These are phyloP conservation scores for Xylariales sp. DNA, from an alignment of 2,329 filamentous ascomycete species.

Conservation along the genomic window DNA sequence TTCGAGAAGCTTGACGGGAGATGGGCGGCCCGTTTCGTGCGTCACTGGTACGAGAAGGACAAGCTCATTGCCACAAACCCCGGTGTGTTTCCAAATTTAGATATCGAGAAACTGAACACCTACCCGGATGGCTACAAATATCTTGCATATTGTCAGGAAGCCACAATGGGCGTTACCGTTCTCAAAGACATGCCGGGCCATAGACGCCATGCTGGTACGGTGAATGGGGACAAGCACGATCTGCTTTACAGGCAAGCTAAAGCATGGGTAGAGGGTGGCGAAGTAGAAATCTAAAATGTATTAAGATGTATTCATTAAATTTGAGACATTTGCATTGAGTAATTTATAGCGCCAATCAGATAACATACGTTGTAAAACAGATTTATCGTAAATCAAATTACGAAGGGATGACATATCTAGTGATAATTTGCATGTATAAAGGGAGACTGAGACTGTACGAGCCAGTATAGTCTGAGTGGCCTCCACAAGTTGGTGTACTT, in stretches of 20 bases:
- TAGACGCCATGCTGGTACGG: neutral
- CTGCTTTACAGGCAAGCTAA: neutral
- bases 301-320: no score
- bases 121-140: constrained; percentile 27
- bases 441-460: no score
- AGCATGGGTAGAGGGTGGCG: neutral
- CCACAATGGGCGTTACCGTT: constrained; percentile 1
- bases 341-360: no score
- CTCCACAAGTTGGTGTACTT: no score
- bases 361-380: no score
- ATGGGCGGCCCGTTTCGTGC: constrained; percentile 40
- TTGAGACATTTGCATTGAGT: no score
- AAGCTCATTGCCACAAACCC: constrained; percentile 43
- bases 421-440: no score
- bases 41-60: constrained; percentile 50
- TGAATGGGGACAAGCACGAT: constrained; percentile 1
- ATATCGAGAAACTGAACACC: constrained; percentile 32
- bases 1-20: constrained; percentile 33
- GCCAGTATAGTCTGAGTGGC: no score
- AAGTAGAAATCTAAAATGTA: neutral
- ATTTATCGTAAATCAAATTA: no score
- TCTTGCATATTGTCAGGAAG: constrained; percentile 5
- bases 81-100: constrained; percentile 32
- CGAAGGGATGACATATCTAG: no score
- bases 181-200: constrained; percentile 5